Percentiles rank a stretch among this genome's conserved stretches.
phyloP scores from a whole-genome alignment of 2,329 filamentous ascomycete species.

The Nigrospora oryzae region DNA sequence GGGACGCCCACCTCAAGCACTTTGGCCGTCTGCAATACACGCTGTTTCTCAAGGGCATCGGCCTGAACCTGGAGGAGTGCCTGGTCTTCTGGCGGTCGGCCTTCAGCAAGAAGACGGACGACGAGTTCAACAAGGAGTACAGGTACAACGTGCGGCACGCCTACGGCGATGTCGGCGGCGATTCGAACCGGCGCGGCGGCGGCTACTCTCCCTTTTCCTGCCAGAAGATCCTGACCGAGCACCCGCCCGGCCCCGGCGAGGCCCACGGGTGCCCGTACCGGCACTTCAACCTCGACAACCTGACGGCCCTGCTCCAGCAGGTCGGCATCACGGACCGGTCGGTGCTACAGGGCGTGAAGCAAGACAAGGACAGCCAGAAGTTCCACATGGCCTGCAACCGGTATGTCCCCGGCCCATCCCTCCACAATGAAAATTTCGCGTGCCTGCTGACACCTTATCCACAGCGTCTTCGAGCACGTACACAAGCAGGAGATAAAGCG shows the following conservation, averaged over 20 bases:
- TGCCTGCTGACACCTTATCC: background rate
- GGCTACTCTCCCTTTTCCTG: constrained; percentile 91
- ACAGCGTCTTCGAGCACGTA: constrained; percentile 75
- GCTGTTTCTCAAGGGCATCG: constrained; percentile 93
- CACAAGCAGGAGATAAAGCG: constrained; percentile 73
- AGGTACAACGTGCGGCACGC: constrained; percentile 92
- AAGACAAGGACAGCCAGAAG: constrained; percentile 81
- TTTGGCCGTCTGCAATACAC: constrained; percentile 90
- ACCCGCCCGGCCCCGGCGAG: constrained; percentile 78
- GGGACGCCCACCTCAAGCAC: constrained; percentile 88
- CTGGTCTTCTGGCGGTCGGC: constrained; percentile 83
- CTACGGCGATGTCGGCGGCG: constrained; percentile 93
- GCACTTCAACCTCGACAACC: constrained; percentile 83
- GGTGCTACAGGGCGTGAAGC: constrained; percentile 71
- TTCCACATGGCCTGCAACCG: constrained; percentile 95
- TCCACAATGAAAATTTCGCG: too few relatives aligned
- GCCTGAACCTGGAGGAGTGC: constrained; percentile 83
- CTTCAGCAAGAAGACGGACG: constrained; percentile 84
- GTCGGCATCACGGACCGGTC: constrained; percentile 74
- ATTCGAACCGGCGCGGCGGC: constrained; percentile 74
- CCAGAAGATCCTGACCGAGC: constrained; percentile 88
- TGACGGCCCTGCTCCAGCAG: constrained; percentile 65
- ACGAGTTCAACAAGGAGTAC: constrained; percentile 96
- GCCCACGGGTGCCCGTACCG: constrained; percentile 94
- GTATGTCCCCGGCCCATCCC: constrained; percentile 29